phyloP scores from a whole-genome alignment of 257 asterid species.

The Solanum phureja region DNA sequence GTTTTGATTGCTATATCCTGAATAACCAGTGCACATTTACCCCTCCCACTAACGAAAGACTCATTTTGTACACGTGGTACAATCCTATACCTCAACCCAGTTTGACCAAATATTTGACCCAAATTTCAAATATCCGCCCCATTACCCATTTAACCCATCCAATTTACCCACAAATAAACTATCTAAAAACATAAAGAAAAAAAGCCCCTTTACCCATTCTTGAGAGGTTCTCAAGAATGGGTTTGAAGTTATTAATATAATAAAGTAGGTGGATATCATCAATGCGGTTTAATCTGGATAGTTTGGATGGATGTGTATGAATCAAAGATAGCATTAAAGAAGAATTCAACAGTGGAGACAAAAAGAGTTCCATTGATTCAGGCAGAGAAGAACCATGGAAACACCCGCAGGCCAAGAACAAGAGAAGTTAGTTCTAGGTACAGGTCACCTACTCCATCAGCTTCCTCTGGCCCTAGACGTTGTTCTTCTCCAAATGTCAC shows the following conservation, averaged over 20 bases:
- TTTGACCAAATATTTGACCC: too few relatives aligned
- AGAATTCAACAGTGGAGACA: slow-evolving; percentile 34
- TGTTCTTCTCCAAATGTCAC: slow-evolving; percentile 49
- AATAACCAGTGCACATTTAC: background rate
- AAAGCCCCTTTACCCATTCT: background rate
- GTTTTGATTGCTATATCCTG: background rate
- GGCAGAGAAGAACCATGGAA: slow-evolving; percentile 64
- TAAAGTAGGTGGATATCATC: slow-evolving; percentile 29
- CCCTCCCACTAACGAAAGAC: too few relatives aligned
- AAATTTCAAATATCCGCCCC: too few relatives aligned
- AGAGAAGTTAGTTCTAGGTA: slow-evolving; percentile 81
- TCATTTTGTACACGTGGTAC: too few relatives aligned
- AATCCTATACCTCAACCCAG: too few relatives aligned
- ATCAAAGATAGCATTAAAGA: slow-evolving; percentile 37
- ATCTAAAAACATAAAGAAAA: too few relatives aligned
- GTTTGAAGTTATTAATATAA: slow-evolving; percentile 13
- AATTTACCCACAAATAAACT: too few relatives aligned
- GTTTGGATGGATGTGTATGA: slow-evolving; percentile 57
- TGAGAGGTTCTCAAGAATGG: slow-evolving; percentile 21
- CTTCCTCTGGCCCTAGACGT: slow-evolving; percentile 39
- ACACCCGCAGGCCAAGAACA: slow-evolving; percentile 31
- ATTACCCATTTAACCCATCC: too few relatives aligned
- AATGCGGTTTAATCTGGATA: slow-evolving; percentile 41
- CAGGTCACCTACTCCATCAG: slow-evolving; percentile 53
- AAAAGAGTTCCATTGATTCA: slow-evolving; percentile 36